Evolutionary conservation across 164 flowering plant species (phyloP).

Genomic region (Malania oleifera): DNA sequence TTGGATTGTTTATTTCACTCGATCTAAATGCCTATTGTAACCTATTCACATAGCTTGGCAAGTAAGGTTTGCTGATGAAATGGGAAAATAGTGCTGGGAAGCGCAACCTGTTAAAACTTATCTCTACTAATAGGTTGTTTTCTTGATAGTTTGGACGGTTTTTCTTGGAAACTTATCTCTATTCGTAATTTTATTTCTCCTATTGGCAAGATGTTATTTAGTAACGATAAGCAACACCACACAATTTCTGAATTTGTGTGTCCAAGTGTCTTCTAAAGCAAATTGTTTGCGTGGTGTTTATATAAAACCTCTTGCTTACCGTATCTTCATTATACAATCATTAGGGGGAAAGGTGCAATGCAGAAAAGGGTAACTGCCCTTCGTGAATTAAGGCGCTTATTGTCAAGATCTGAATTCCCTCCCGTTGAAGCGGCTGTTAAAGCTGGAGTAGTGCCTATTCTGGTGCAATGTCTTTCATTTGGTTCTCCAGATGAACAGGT

Average conservation of each 20-base stretch:
- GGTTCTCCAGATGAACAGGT: conserved; percentile 99
- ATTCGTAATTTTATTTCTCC: no score
- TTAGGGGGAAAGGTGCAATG: conserved; percentile 84
- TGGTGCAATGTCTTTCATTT: conserved; percentile 90
- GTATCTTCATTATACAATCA: conserved; percentile 4
- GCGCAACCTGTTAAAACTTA: no score
- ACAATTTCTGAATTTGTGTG: no score
- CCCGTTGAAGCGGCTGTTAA: conserved; percentile 76
- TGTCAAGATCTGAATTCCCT: conserved; percentile 83
- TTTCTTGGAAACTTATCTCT: background rate
- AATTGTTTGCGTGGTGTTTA: background rate
- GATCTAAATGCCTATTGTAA: no score
- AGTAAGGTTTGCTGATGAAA: no score
- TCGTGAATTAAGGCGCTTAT: conserved; percentile 70
- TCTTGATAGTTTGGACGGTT: background rate
- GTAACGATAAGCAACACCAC: no score
- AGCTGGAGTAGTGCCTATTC: conserved; percentile 75
- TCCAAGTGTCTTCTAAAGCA: no score
- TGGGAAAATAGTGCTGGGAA: no score
- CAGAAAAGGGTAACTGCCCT: conserved; percentile 67
- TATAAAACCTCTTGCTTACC: background rate
- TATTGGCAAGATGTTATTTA: no score
- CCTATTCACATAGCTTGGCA: no score
- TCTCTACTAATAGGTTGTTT: no score
- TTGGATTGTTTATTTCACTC: no score